phyloP scores from a whole-genome alignment of 352 stramenopile species.

The Phytophthora fragariae region DNA sequence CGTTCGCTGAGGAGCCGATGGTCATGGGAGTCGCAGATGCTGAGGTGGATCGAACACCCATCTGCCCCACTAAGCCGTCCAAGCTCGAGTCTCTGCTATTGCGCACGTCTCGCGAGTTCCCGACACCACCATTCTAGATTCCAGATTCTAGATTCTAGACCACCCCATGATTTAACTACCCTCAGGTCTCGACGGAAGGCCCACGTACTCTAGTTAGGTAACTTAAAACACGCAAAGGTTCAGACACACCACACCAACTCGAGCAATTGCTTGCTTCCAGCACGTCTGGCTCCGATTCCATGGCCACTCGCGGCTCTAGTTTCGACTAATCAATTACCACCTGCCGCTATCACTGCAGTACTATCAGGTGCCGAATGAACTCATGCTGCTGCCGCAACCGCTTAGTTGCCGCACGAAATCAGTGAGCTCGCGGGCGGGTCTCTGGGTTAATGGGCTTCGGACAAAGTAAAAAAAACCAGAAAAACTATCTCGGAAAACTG shows the following conservation, averaged over 20 bases:
- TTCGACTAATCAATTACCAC: too few relatives aligned
- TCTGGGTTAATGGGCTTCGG: too few relatives aligned
- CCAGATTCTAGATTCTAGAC: too few relatives aligned
- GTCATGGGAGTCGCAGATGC: slow-evolving; percentile 80
- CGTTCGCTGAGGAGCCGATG: slow-evolving; percentile 66
- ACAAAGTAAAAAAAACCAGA: too few relatives aligned
- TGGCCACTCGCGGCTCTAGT: too few relatives aligned
- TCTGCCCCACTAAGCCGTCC: slow-evolving; percentile 76
- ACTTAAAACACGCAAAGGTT: slow-evolving; percentile 38
- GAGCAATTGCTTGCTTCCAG: background rate
- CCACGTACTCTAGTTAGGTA: slow-evolving; percentile 43
- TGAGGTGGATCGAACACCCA: slow-evolving; percentile 78
- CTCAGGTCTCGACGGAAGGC: slow-evolving; percentile 35
- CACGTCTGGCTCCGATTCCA: too few relatives aligned
- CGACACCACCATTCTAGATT: slow-evolving; percentile 72
- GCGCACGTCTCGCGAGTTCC: slow-evolving; percentile 86
- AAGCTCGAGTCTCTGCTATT: slow-evolving; percentile 87
- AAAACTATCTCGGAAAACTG: too few relatives aligned
- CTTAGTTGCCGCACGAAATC: too few relatives aligned
- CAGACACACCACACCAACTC: slow-evolving; percentile 2
- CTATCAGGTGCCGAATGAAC: too few relatives aligned
- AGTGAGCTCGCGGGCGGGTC: too few relatives aligned
- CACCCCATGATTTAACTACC: slow-evolving; percentile 19
- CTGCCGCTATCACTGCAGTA: too few relatives aligned
- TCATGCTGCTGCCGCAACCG: too few relatives aligned